A percentile compares a stretch with the other conserved stretches of the same genome.
Conservation (phyloP, 2,329 filamentous ascomycete species). For the Penicillium freii region DNA sequence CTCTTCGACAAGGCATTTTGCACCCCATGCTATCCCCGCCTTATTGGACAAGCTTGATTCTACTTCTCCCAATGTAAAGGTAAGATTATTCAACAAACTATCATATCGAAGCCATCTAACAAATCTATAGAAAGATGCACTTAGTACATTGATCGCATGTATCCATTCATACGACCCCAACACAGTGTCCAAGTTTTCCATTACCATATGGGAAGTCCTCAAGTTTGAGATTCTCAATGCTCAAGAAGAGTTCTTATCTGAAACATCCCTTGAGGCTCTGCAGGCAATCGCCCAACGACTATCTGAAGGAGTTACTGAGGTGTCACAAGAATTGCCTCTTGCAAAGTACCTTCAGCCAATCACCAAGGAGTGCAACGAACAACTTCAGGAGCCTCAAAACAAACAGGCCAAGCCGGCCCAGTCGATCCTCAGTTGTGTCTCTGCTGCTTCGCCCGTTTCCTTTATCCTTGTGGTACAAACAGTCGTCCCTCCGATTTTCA, state of each 20-base stretch:
- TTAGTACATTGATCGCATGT: slow-evolving; percentile 62
- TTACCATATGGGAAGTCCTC: slow-evolving; percentile 65
- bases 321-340: slow-evolving; percentile 45
- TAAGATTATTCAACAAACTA: slow-evolving; percentile 26
- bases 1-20: slow-evolving; percentile 60
- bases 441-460: slow-evolving; percentile 54
- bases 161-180: slow-evolving; percentile 58
- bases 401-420: slow-evolving; percentile 66
- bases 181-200: slow-evolving; percentile 61
- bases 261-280: slow-evolving; percentile 57
- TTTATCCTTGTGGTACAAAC: slow-evolving; percentile 57
- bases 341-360: slow-evolving; percentile 59
- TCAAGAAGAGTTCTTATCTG: slow-evolving; percentile 64
- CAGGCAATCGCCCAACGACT: slow-evolving; percentile 56
- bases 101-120: slow-evolving; percentile 19
- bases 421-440: slow-evolving; percentile 58
- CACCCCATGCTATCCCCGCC: slow-evolving; percentile 65
- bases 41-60: slow-evolving; percentile 68
- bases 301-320: slow-evolving; percentile 43
- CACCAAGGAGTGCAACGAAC: slow-evolving; percentile 66
- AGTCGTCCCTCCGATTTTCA: slow-evolving; percentile 57
- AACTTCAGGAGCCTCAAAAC: slow-evolving; percentile 65
- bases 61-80: slow-evolving; percentile 66
- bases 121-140: slow-evolving; percentile 55
- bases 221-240: slow-evolving; percentile 68